Base-by-base conservation (phyloP, 2,329 filamentous ascomycete species). In the Diaporthe amygdali region DNA sequence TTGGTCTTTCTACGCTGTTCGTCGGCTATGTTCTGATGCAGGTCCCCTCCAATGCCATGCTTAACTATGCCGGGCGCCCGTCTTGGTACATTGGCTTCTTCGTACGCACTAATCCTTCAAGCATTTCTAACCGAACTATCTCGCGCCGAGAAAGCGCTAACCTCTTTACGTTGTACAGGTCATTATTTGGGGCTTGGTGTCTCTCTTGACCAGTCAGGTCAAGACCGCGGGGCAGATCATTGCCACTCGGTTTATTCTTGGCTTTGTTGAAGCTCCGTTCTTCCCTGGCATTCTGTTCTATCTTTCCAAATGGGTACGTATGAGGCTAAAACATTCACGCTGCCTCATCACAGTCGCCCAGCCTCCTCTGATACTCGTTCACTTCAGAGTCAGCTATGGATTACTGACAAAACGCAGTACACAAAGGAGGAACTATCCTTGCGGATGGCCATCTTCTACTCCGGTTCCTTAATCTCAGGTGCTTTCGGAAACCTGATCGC, bases 241-340 rank as follows among this genome's bases (percentile, higher is more conserved):
- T n/a, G 79, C 76, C 12, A 78, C 78, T 14, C 80, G 82, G 17
- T 84, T 83, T 74, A 78, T 82, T 66, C 77, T 83, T 30, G 81
- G 81, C 30, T 77, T 83, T 47, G 79, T 81, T 39, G 81, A 83
- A 68, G 80, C 80, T 12, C 81, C 82, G 37, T 84, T 83, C 72
- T 84, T 84, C 73, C 84, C 85, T 32, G 76, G 81, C 75, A 67
- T 69, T n/a, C 27, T 73, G 46, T 73, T 71, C 49, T 72, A 71
- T 44, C 70, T 73, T 12, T 73, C 72, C 15, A 71, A 71, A 32
- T 73, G 72, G 71, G 56, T 63, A 22, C 27, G 56, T 63, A 12
- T 20, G 20, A 54, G 4, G 34, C n/a, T 17, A 15, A 39, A 8
- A 39, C 37, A 34, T 22, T n/a, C 30, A 22, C 17, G 15, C 15